A percentile compares a stretch with the other conserved stretches of the same genome.
Evolutionary conservation across 805 yeast species (phyloP).

Genomic region (Sporopachydermia quercuum): DNA sequence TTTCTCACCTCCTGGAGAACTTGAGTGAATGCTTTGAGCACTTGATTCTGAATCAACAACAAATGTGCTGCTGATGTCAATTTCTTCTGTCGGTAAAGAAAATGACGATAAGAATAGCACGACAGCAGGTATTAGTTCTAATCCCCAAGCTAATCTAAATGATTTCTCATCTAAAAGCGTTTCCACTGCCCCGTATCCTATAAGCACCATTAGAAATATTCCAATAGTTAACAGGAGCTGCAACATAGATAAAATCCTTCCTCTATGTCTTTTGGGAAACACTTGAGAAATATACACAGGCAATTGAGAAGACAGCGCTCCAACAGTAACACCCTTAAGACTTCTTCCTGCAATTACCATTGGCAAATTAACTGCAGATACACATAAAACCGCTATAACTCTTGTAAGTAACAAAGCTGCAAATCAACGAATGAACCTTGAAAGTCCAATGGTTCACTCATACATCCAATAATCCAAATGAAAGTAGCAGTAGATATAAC

Average conservation of each 20-base stretch:
- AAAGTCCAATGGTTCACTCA: too few species aligned
- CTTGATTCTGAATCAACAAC: too few species aligned
- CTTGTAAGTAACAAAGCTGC: too few species aligned
- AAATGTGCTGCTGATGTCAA: too few species aligned
- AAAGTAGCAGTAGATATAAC: background rate
- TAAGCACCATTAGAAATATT: background rate
- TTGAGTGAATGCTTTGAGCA: too few species aligned
- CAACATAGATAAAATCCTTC: background rate
- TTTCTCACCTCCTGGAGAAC: too few species aligned
- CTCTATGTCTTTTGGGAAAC: constrained; percentile 1
- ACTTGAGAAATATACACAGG: constrained; percentile 2
- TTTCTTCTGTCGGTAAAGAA: background rate
- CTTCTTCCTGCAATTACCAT: background rate
- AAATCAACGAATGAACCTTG: too few species aligned
- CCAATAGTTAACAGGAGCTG: background rate
- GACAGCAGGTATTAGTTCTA: background rate
- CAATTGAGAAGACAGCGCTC: background rate
- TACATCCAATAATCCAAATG: background rate
- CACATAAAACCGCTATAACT: background rate
- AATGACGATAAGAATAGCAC: background rate
- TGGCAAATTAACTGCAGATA: background rate
- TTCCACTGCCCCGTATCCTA: background rate
- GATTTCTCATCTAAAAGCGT: background rate
- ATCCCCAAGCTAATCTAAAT: background rate
- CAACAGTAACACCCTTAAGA: background rate